Evolutionary conservation across 2,329 filamentous ascomycete genomes (phyloP).

Genomic region (Colletotrichum caudatum): DNA sequence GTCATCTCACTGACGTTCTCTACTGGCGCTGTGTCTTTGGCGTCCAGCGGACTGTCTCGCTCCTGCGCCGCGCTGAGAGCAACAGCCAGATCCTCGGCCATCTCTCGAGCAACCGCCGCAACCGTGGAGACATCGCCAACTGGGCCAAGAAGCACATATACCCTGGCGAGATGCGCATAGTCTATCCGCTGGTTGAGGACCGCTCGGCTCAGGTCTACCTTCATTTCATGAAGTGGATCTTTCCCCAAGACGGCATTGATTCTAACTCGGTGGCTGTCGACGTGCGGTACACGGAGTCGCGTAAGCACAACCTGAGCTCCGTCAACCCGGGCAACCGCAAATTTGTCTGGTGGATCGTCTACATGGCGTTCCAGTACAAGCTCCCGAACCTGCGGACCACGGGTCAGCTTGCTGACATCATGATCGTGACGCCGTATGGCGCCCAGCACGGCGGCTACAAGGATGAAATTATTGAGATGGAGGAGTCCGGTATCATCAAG

Average conservation of each 20-base stretch:
- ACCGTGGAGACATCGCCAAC: slow-evolving; percentile 16
- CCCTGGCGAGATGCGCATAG: slow-evolving; percentile 19
- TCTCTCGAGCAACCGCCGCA: slow-evolving; percentile 26
- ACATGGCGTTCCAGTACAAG: slow-evolving; percentile 13
- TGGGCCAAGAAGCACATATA: slow-evolving; percentile 24
- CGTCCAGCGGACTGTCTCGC: slow-evolving; percentile 14
- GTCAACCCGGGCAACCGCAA: slow-evolving; percentile 15
- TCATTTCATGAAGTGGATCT: slow-evolving; percentile 6
- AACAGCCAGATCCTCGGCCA: slow-evolving; percentile 3
- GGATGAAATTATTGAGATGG: slow-evolving; percentile 2
- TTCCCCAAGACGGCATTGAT: background rate
- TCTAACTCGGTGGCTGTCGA: slow-evolving; percentile 16
- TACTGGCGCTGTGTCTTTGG: slow-evolving; percentile 20
- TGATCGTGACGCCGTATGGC: slow-evolving; percentile 27
- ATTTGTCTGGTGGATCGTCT: slow-evolving; percentile 3
- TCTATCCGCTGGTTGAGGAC: background rate
- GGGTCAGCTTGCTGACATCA: slow-evolving; percentile 18
- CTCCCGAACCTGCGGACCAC: slow-evolving; percentile 8
- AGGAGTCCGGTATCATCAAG: slow-evolving; percentile 9
- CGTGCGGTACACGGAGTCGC: background rate
- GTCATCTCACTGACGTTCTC: background rate
- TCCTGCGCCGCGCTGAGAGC: slow-evolving; percentile 20
- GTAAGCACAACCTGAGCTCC: slow-evolving; percentile 5
- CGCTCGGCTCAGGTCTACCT: background rate
- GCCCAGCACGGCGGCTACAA: slow-evolving; percentile 19